phyloP scores from a whole-genome alignment of 345 rosid species.

The Erucastrum elatum region DNA sequence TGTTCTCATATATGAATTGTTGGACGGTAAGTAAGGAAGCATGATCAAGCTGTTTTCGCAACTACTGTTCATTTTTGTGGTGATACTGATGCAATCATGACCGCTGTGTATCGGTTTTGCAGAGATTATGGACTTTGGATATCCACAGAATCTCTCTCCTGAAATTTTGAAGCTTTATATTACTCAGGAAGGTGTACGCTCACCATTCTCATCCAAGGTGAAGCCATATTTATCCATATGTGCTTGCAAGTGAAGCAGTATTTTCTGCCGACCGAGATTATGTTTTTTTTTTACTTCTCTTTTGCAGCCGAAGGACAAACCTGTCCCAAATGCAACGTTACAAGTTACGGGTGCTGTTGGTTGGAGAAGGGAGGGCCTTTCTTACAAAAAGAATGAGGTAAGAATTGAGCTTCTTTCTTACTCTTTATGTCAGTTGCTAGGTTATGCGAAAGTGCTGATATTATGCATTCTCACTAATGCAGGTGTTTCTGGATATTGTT shows the following conservation, averaged over 20 bases:
- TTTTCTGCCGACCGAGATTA: neutral
- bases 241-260: neutral
- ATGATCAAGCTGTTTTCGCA: neutral
- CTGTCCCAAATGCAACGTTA: slow-evolving; percentile 96
- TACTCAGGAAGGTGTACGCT: slow-evolving; percentile 97
- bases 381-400: slow-evolving; percentile 96
- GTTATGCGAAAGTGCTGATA: neutral
- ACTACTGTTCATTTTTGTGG: neutral
- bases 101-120: slow-evolving; percentile 36
- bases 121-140: slow-evolving; percentile 98
- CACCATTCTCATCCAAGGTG: slow-evolving; percentile 97
- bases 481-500: slow-evolving; percentile 98
- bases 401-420: slow-evolving; percentile 7
- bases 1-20: slow-evolving; percentile 91
- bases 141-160: slow-evolving; percentile 96
- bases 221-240: slow-evolving; percentile 14
- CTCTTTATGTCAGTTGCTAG: slow-evolving; percentile 1
- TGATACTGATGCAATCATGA: neutral
- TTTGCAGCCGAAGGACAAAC: slow-evolving; percentile 69
- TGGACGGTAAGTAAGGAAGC: slow-evolving; percentile 80
- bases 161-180: slow-evolving; percentile 97
- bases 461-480: slow-evolving; percentile 25
- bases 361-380: slow-evolving; percentile 98
- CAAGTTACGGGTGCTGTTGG: slow-evolving; percentile 99
- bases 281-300: slow-evolving; percentile 18